These are phyloP conservation scores for Aspergillus brasiliensis DNA, from an alignment of 2,329 filamentous ascomycete genomes.

Conservation along the genomic window DNA sequence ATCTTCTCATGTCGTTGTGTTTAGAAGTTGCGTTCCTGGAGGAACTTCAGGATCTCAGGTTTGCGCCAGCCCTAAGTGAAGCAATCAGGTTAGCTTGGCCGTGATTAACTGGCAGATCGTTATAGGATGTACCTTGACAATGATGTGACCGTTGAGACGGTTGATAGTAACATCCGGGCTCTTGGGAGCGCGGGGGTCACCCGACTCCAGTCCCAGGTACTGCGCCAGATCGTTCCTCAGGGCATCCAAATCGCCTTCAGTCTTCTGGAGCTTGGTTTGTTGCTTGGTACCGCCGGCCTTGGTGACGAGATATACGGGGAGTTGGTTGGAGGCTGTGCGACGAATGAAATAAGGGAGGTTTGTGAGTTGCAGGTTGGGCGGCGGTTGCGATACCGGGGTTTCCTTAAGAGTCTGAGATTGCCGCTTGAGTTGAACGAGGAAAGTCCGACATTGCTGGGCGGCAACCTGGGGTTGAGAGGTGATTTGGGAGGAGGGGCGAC, in stretches of 20 bases:
- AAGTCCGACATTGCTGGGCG: conserved; percentile 37
- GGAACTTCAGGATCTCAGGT: conserved; percentile 52
- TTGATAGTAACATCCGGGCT: conserved; percentile 53
- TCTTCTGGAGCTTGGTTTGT: conserved; percentile 74
- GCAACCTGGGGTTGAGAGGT: conserved; percentile 20
- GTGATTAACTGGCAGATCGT: background rate
- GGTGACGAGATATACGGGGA: conserved; percentile 74
- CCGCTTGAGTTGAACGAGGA: conserved; percentile 40
- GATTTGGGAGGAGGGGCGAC: conserved; percentile 24
- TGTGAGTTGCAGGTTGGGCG: conserved; percentile 37
- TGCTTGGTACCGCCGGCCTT: conserved; percentile 77
- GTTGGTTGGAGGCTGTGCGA: conserved; percentile 69
- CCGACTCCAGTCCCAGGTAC: conserved; percentile 58
- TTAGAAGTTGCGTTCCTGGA: conserved; percentile 50
- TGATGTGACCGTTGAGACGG: conserved; percentile 69
- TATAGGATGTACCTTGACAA: conserved; percentile 64
- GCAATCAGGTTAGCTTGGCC: background rate
- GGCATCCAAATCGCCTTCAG: conserved; percentile 69
- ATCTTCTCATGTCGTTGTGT: conserved; percentile 5
- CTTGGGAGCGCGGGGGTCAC: conserved; percentile 39
- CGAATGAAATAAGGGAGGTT: conserved; percentile 69
- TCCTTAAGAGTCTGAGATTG: conserved; percentile 40
- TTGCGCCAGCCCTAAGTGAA: conserved; percentile 52
- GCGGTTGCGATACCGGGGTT: conserved; percentile 29
- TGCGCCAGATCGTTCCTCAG: conserved; percentile 66